Conservation (phyloP, 805 yeast genomes). For the Suhomyces kilbournensis region DNA sequence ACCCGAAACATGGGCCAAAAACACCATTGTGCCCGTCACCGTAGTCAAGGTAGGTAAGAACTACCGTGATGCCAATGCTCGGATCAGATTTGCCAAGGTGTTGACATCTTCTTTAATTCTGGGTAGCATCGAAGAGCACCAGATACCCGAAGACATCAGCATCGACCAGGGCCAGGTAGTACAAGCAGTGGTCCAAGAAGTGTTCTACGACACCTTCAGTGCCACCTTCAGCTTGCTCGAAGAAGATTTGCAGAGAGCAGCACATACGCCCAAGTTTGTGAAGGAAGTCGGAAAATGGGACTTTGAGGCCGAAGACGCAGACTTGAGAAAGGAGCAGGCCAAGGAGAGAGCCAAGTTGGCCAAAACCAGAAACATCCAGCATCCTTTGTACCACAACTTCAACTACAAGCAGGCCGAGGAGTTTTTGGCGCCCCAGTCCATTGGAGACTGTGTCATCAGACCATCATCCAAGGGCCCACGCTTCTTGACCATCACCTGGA, state of each 20-base stretch:
- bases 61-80: constrained; percentile 48
- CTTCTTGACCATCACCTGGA: constrained; percentile 93
- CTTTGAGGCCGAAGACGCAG: constrained; percentile 66
- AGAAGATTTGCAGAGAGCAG: constrained; percentile 58
- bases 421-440: constrained; percentile 78
- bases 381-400: constrained; percentile 84
- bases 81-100: constrained; percentile 38
- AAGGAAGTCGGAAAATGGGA: constrained; percentile 78
- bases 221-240: constrained; percentile 72
- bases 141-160: constrained; percentile 43
- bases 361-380: constrained; percentile 78
- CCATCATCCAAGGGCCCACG: constrained; percentile 90
- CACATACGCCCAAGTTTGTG: constrained; percentile 38
- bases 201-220: constrained; percentile 70
- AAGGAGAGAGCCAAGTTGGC: constrained; percentile 65
- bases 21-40: constrained; percentile 72
- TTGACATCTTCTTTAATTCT: constrained; percentile 40
- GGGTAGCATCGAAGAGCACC: constrained; percentile 46
- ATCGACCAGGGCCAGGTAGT: constrained; percentile 70
- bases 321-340: constrained; percentile 53
- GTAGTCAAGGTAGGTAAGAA: constrained; percentile 68
- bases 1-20: constrained; percentile 60
- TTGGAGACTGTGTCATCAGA: constrained; percentile 91
- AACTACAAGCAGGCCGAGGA: constrained; percentile 89
- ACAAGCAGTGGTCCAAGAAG: constrained; percentile 70